Percentiles rank a stretch among this genome's conserved stretches.
These are phyloP conservation scores for Hymenoscyphus fructigenus DNA, from an alignment of 2,329 filamentous ascomycete species.

Conservation along the genomic window DNA sequence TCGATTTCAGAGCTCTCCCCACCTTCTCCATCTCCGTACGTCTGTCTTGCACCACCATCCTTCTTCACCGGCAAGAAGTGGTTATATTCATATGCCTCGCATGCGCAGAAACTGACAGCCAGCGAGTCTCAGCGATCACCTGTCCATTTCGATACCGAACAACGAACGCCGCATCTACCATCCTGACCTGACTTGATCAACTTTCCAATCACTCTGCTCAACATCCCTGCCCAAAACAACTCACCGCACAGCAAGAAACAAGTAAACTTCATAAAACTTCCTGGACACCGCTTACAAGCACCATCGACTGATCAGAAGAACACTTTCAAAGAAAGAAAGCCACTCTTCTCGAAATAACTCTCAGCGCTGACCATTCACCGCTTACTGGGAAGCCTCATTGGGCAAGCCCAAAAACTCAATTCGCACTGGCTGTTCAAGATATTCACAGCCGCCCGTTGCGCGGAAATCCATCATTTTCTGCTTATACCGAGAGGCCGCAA, in stretches of 20 bases:
- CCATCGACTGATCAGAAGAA: slow-evolving; percentile 19
- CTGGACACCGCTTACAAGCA: slow-evolving; percentile 25
- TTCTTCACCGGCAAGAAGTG: slow-evolving; percentile 22
- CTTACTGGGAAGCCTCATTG: slow-evolving; percentile 31
- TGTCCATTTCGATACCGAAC: slow-evolving; percentile 19
- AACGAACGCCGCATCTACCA: slow-evolving; percentile 18
- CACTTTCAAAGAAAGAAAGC: slow-evolving; percentile 17
- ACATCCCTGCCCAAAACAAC: slow-evolving; percentile 31
- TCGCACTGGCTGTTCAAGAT: slow-evolving; percentile 44
- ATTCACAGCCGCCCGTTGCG: slow-evolving; percentile 36
- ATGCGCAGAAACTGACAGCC: slow-evolving; percentile 27
- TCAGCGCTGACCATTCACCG: slow-evolving; percentile 27
- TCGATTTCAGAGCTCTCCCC: slow-evolving; percentile 18
- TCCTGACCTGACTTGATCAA: slow-evolving; percentile 20
- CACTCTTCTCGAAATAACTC: slow-evolving; percentile 28
- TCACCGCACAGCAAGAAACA: slow-evolving; percentile 31
- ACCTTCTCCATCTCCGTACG: slow-evolving; percentile 23
- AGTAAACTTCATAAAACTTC: slow-evolving; percentile 24
- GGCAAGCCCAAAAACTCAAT: slow-evolving; percentile 26
- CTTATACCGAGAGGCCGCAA: slow-evolving; percentile 35
- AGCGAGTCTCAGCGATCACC: slow-evolving; percentile 30
- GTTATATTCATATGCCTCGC: slow-evolving; percentile 22
- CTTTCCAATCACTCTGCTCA: slow-evolving; percentile 8
- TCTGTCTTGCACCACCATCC: slow-evolving; percentile 24
- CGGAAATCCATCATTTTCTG: slow-evolving; percentile 36